phyloP scores from a whole-genome alignment of 805 yeast species.

The Tetrapisispora namnaoensis region DNA sequence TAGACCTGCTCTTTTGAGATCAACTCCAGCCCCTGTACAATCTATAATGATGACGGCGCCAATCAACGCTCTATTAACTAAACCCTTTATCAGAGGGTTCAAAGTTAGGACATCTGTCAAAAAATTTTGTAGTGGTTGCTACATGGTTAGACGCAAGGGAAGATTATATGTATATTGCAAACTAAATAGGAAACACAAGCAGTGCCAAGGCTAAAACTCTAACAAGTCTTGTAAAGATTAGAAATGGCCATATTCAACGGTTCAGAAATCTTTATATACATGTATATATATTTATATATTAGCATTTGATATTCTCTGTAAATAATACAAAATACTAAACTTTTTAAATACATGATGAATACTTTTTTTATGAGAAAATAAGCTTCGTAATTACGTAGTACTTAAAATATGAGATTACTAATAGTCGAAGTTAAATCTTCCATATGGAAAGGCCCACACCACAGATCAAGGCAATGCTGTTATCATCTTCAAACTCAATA shows the following conservation, averaged over 20 bases:
- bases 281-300: background rate
- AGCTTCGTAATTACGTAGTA: no score
- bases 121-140: slow-evolving; percentile 87
- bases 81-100: slow-evolving; percentile 49
- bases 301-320: slow-evolving; percentile 1
- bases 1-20: background rate
- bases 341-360: background rate
- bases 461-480: slow-evolving; percentile 43
- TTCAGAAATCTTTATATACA: background rate
- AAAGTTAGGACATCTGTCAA: slow-evolving; percentile 89
- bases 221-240: background rate
- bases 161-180: slow-evolving; percentile 89
- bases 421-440: slow-evolving; percentile 15
- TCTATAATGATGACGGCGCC: background rate
- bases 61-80: background rate
- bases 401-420: no score
- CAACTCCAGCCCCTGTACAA: background rate
- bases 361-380: no score
- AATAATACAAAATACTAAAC: background rate
- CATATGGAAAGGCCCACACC: slow-evolving; percentile 74
- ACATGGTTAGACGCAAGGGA: slow-evolving; percentile 90
- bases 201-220: slow-evolving; percentile 60
- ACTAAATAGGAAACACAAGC: slow-evolving; percentile 87
- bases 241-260: no score
- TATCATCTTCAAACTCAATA: slow-evolving; percentile 20